Base-by-base conservation (phyloP, 164 flowering plant genomes). In the Magnolia changhungtana region DNA sequence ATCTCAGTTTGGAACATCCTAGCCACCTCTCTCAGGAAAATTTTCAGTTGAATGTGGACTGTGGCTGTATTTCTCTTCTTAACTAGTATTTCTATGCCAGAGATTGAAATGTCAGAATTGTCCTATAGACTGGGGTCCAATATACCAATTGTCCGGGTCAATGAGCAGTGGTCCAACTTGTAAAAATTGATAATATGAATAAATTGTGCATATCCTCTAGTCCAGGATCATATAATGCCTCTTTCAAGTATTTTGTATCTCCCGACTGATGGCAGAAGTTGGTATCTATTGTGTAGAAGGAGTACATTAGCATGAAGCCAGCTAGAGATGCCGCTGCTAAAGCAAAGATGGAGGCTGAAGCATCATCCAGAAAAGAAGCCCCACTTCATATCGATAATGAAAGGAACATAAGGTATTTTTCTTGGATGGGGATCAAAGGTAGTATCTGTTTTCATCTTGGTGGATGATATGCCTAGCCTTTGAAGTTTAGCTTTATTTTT, bases 351-450 rank as follows among this genome's bases (percentile, higher is more conserved):
- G 96, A 92, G 78, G 90, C 91, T 49, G 98, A 92, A 82, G 86
- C 86, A 78, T 66, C 77, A 74, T 23, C 75, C 45, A 73, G 45
- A 67, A 27, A 65, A 52, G 93, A 90, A 76, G 27, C 14, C 72
- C 91, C 98, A 16, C 79, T 92, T 82, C 99, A 96, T 82, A 78
- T 7, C 72, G 99, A 96, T 73, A 96, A 96, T 84, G 99, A 93
- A 77, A 94, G 99, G 99, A 91, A 89, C 78, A 96, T 96, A 73
- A 91, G 99, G 99, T 93, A 78, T 23, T 63, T 66, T 16, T n/a
- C 63, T 67, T 66, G 37, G 45, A 24, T 69, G 55, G 20, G 11
- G 64, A 59, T 29, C 16, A 16, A 50, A 3, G 29, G 63, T 64
- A 3, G 31, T n/a, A 29, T 7, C 59, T 24, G 10, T 20, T 27